Conservation (phyloP, 1,284 basidiomycete genomes). For the Tranzscheliella williamsii region DNA sequence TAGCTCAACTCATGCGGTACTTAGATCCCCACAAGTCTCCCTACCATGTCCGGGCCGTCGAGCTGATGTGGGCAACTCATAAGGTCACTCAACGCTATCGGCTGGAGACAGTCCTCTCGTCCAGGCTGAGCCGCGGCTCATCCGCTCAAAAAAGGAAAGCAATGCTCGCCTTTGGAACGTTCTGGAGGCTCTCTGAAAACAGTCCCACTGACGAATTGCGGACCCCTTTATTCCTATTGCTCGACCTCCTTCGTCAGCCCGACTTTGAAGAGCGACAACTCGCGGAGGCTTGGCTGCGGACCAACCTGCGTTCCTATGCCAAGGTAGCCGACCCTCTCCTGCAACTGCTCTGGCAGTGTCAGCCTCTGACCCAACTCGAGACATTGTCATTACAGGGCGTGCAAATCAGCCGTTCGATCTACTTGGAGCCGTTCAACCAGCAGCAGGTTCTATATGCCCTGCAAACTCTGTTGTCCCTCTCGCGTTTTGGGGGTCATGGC, state of each 20-base stretch:
- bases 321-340: slow-evolving; percentile 47
- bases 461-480: slow-evolving; percentile 75
- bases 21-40: slow-evolving; percentile 70
- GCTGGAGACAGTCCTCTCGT: slow-evolving; percentile 32
- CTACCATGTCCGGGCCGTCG: slow-evolving; percentile 81
- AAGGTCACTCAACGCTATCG: slow-evolving; percentile 17
- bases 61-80: slow-evolving; percentile 73
- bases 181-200: slow-evolving; percentile 86
- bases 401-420: slow-evolving; percentile 60
- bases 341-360: slow-evolving; percentile 20
- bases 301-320: slow-evolving; percentile 42
- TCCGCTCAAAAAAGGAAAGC: slow-evolving; percentile 62
- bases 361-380: neutral
- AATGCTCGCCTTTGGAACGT: slow-evolving; percentile 84
- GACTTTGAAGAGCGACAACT: slow-evolving; percentile 32
- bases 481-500: slow-evolving; percentile 83
- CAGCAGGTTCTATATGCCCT: slow-evolving; percentile 70
- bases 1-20: slow-evolving; percentile 72
- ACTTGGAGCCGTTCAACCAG: slow-evolving; percentile 78
- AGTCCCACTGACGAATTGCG: slow-evolving; percentile 26
- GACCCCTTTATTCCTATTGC: slow-evolving; percentile 79
- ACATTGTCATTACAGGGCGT: slow-evolving; percentile 4
- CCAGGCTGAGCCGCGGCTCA: slow-evolving; percentile 13
- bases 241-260: slow-evolving; percentile 71
- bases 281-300: slow-evolving; percentile 47